Evolutionary conservation across 2,329 filamentous ascomycete species (phyloP).

Genomic region (Spiromastix sp.): DNA sequence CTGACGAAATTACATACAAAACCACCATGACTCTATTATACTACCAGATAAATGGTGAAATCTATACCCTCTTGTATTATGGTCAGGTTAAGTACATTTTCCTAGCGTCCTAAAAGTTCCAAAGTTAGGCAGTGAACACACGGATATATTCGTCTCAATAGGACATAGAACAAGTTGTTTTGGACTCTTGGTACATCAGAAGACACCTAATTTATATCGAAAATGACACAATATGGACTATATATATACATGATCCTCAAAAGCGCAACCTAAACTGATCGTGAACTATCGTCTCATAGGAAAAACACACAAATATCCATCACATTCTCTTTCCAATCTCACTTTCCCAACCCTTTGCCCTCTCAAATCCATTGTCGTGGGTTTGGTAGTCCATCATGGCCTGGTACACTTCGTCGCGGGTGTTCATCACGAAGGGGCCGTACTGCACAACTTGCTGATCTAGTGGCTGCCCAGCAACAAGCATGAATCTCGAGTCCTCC

Average conservation of each 20-base stretch:
- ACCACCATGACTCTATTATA: too few relatives aligned
- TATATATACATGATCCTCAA: not conserved
- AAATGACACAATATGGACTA: not conserved
- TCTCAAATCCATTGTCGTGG: conserved; percentile 67
- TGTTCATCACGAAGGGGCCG: conserved; percentile 71
- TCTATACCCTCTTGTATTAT: too few relatives aligned
- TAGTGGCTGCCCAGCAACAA: conserved; percentile 69
- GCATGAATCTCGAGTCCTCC: conserved; percentile 43
- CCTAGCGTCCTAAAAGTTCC: too few relatives aligned
- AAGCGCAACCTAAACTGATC: too few relatives aligned
- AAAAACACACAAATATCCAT: not conserved
- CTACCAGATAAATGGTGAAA: too few relatives aligned
- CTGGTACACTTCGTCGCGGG: conserved; percentile 62
- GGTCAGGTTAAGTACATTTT: too few relatives aligned
- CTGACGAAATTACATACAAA: too few relatives aligned
- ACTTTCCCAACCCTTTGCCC: conserved; percentile 67
- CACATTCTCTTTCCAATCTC: conserved; percentile 74
- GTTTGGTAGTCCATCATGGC: conserved; percentile 67
- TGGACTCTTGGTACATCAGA: too few relatives aligned
- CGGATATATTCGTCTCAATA: too few relatives aligned
- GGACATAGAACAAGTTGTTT: too few relatives aligned
- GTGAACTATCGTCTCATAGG: not conserved
- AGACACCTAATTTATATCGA: too few relatives aligned
- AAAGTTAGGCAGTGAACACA: too few relatives aligned
- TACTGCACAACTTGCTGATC: conserved; percentile 77